Evolutionary conservation across 805 yeast genomes (phyloP).

Genomic region (Jamesozyma rosinii): DNA sequence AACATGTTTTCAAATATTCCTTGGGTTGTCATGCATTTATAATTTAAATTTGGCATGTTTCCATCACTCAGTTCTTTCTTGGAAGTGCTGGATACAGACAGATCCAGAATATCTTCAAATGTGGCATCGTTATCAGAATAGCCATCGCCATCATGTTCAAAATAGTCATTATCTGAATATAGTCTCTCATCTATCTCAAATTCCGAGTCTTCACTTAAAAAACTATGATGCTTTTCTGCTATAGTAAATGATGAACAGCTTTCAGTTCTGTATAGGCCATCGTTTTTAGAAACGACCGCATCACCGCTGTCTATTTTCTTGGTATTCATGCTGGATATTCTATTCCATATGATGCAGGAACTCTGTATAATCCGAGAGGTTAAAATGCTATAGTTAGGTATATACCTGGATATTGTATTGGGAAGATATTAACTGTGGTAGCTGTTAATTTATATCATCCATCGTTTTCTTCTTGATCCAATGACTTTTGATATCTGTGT

Average conservation of each 20-base stretch:
- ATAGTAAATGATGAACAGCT: slow-evolving; percentile 2
- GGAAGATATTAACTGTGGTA: too few relatives aligned
- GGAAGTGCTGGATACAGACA: slow-evolving; percentile 7
- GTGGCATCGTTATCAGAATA: slow-evolving; percentile 8
- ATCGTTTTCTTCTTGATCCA: too few relatives aligned
- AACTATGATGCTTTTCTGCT: background rate
- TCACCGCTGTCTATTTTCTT: background rate
- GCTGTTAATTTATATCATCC: too few relatives aligned
- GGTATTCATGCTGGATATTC: too few relatives aligned
- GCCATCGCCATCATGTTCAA: background rate
- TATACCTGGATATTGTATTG: too few relatives aligned
- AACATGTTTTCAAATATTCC: slow-evolving; percentile 28
- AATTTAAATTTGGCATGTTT: slow-evolving; percentile 19
- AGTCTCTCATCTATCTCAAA: slow-evolving; percentile 18
- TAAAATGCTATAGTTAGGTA: too few relatives aligned
- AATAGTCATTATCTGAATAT: slow-evolving; percentile 13
- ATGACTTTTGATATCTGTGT: too few relatives aligned
- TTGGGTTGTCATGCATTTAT: slow-evolving; percentile 29
- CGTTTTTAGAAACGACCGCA: background rate
- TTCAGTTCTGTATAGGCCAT: background rate
- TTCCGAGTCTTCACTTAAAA: slow-evolving; percentile 14
- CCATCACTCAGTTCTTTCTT: slow-evolving; percentile 15
- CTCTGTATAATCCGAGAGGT: too few relatives aligned
- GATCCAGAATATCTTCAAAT: slow-evolving; percentile 8
- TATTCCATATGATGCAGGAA: too few relatives aligned